A percentile compares a stretch with the other conserved stretches of the same genome.
Conservation (phyloP, 345 rosid genomes). For the Schrenkiella parvula region DNA sequence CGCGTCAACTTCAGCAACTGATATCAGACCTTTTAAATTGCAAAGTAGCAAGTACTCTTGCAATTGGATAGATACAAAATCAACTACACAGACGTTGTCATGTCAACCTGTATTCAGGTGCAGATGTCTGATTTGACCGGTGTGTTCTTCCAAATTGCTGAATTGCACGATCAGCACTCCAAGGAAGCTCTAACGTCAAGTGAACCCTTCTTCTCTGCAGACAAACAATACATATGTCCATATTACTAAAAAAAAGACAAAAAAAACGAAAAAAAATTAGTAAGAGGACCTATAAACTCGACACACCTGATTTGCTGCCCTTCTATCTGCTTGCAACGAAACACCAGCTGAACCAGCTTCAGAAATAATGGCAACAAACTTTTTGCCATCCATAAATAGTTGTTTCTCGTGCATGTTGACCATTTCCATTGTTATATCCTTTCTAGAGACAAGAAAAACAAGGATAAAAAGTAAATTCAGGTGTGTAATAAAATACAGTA, state of each 20-base stretch:
- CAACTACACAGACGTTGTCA: conserved; percentile 18
- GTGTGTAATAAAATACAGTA: background rate
- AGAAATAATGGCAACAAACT: conserved; percentile 86
- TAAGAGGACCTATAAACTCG: conserved; percentile 6
- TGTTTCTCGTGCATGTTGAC: conserved; percentile 99
- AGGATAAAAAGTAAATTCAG: conserved; percentile 21
- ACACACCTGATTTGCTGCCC: conserved; percentile 82
- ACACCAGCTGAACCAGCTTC: conserved; percentile 99
- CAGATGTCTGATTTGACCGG: conserved; percentile 98
- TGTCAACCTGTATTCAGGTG: conserved; percentile 88
- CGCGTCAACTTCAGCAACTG: conserved; percentile 19
- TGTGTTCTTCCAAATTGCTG: conserved; percentile 99
- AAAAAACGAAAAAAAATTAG: background rate
- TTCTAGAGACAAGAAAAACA: conserved; percentile 46
- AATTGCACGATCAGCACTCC: conserved; percentile 99
- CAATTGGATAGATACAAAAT: background rate
- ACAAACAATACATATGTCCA: conserved; percentile 9
- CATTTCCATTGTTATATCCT: conserved; percentile 97
- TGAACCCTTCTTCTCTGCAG: conserved; percentile 92
- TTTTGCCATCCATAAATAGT: conserved; percentile 97
- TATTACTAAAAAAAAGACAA: conserved; percentile 3
- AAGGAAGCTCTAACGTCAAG: conserved; percentile 95
- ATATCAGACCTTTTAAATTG: background rate
- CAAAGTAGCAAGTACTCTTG: background rate
- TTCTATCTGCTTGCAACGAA: conserved; percentile 96